Base-by-base conservation (phyloP, 441 rosid genomes). In the Omphalea diandra region DNA sequence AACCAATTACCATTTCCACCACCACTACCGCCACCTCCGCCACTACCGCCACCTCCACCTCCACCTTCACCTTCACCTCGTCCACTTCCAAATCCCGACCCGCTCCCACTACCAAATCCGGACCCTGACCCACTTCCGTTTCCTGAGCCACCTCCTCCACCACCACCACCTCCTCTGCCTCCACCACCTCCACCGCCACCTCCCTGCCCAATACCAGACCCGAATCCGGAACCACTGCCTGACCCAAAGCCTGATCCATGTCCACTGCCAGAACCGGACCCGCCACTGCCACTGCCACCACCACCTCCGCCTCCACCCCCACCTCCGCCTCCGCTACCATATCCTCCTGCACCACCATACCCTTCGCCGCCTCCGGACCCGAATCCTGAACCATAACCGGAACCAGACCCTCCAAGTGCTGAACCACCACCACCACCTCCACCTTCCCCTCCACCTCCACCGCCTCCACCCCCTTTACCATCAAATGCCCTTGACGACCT, bases 221-320 rank as follows among this genome's bases (percentile, higher is more conserved):
- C 87, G 0, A 68, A 75, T 0, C 89, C 89, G 0, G 65, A 73
- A 0, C 80, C 78, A 0, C 73, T 41, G 0, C 85, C 87, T 29
- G 59, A 63, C 11, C 86, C 89, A 52, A 69, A 75, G 3, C 92
- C 90, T 0, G 76, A 78, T 7, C 89, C 90, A 0, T 67, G 81
- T 4, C 90, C 90, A 4, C 43, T 35, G 1, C 88, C 83, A 0
- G 69, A 72, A 33, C 77, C 83, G 8, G 43, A 66, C 0, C 82
- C 82, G 1, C 77, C 80, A 0, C 84, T 80, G 0, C 83, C 73
- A 2, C 87, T 80, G 0, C 80, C 83, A 0, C 83, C 83, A 0
- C 70, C 63, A 2, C 75, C 70, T 0, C 67, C 76, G 0, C 83
- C 77, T 0, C 83, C 84, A 1, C 62, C 62, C 3, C 83, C 87